Conservation (phyloP, 106 monocot species). For the Dendrobium catenatum region DNA sequence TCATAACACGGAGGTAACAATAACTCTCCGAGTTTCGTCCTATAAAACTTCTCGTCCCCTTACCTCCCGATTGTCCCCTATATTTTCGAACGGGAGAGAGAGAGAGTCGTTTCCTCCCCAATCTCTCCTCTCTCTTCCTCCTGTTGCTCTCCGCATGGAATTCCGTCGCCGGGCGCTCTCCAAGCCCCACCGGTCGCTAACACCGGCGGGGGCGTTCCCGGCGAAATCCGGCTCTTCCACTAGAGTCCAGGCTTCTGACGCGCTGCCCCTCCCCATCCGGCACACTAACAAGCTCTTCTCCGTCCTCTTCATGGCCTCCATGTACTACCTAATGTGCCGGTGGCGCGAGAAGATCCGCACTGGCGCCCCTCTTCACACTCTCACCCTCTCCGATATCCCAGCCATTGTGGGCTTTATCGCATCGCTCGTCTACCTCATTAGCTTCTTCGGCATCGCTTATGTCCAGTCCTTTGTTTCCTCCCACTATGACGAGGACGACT, state of each 20-base stretch:
- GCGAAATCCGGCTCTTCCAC: neutral
- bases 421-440: slow-evolving; percentile 68
- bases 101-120: too few relatives aligned
- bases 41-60: too few relatives aligned
- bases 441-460: slow-evolving; percentile 62
- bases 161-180: neutral
- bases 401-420: slow-evolving; percentile 53
- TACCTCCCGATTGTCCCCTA: too few relatives aligned
- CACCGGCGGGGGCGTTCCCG: neutral
- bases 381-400: slow-evolving; percentile 44
- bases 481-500: slow-evolving; percentile 33
- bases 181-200: neutral
- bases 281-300: slow-evolving; percentile 68
- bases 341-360: slow-evolving; percentile 60
- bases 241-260: slow-evolving; percentile 51
- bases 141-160: neutral
- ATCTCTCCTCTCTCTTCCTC: too few relatives aligned
- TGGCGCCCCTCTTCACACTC: slow-evolving; percentile 42
- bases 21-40: too few relatives aligned
- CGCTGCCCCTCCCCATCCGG: slow-evolving; percentile 61
- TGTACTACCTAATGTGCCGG: slow-evolving; percentile 52
- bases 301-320: slow-evolving; percentile 42
- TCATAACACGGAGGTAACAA: too few relatives aligned
- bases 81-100: too few relatives aligned
- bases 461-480: slow-evolving; percentile 42